Conservation (phyloP, 495 filamentous ascomycete species). For the Xylaria intraflava region DNA sequence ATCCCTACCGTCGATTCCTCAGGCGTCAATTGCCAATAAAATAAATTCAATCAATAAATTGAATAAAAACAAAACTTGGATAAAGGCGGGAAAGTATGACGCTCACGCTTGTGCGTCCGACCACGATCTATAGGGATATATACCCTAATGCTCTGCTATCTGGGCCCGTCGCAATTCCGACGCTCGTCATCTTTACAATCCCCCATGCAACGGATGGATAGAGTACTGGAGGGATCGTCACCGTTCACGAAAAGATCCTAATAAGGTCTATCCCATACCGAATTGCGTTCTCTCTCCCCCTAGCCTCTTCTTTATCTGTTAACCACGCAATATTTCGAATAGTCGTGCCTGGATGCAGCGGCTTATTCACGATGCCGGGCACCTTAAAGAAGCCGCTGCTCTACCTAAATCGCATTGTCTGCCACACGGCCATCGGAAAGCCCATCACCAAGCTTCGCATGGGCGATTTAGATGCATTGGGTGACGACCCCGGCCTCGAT, state of each 20-base stretch:
- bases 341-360: not conserved
- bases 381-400: conserved; percentile 38
- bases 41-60: too few relatives aligned
- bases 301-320: not conserved
- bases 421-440: conserved; percentile 38
- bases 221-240: not conserved
- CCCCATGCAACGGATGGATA: too few relatives aligned
- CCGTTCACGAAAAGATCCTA: not conserved
- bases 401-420: conserved; percentile 37
- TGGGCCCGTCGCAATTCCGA: too few relatives aligned
- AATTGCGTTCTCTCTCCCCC: not conserved
- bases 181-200: too few relatives aligned
- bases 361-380: conserved; percentile 26
- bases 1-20: too few relatives aligned
- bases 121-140: too few relatives aligned
- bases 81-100: too few relatives aligned
- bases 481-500: conserved; percentile 32
- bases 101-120: too few relatives aligned
- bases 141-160: too few relatives aligned
- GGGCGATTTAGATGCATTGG: conserved; percentile 41
- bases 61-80: too few relatives aligned
- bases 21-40: too few relatives aligned
- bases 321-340: not conserved
- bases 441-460: conserved; percentile 40
- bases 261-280: not conserved